Conservation (phyloP, 2,329 filamentous ascomycete genomes). For the Stromatinia cepivora region DNA sequence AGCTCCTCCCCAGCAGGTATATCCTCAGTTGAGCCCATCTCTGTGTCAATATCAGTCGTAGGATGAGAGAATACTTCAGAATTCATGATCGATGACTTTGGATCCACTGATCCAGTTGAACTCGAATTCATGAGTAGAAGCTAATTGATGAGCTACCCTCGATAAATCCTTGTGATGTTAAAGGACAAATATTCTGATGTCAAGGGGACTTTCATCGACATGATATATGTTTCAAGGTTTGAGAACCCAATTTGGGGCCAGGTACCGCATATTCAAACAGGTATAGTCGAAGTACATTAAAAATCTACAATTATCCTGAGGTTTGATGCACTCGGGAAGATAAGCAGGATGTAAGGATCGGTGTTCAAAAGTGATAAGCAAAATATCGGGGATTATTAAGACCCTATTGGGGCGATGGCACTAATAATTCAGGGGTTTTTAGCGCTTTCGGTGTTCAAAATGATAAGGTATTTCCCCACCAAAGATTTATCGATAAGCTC, state of each 20-base stretch:
- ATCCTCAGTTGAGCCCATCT: constrained; percentile 20
- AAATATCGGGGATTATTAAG: constrained; percentile 4
- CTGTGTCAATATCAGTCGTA: neutral
- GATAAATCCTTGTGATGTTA: neutral
- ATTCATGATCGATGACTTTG: constrained; percentile 11
- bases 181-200: neutral
- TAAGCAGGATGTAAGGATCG: constrained; percentile 3
- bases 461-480: constrained; percentile 13
- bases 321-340: constrained; percentile 10
- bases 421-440: neutral
- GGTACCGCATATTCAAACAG: neutral
- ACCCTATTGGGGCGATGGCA: neutral
- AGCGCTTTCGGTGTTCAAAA: neutral
- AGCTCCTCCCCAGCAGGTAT: constrained; percentile 36
- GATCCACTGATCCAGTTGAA: neutral
- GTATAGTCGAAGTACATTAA: neutral
- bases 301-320: neutral
- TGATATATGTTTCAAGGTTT: constrained; percentile 9
- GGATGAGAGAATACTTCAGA: neutral
- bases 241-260: neutral
- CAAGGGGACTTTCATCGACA: neutral
- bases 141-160: neutral
- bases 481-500: constrained; percentile 2
- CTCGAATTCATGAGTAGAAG: constrained; percentile 6
- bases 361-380: constrained; percentile 17